Evolutionary conservation across 2,329 filamentous ascomycete genomes (phyloP), one percentile per base, ranked within the genome.

Genomic region (Trichoderma hamatum): DNA sequence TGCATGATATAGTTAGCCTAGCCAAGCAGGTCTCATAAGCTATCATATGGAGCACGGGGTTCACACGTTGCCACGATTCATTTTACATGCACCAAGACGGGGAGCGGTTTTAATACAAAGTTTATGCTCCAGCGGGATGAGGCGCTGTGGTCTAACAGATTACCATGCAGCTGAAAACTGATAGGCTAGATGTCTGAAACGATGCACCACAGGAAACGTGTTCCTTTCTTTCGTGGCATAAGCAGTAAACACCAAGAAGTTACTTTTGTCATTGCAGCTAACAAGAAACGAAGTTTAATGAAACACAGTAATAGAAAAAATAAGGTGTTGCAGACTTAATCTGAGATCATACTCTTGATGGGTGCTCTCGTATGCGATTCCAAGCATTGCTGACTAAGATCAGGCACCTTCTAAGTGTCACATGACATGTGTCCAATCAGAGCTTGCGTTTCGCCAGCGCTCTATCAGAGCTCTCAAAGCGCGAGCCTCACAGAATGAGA

Each of bases 391-490:
- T 68, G 58, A 68, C 66, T 68, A 68, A 62, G 66, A 3, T 5
- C 3, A 16, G 21, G 4, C 26, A 11, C 46, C 21, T 36, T 68
- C 10, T 3, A 1, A 51, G 34, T 24, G 6, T 68, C 66, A 68
- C 66, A 68, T 68, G 66, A 68, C 66, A 46, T 26, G n/a, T 36
- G 46, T n/a, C 66, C 66, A 68, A 68, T 68, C 66, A 68, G 3
- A 28, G 34, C 49, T 10, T 26, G 16, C 10, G 11, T 14, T 49
- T 68, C 66, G 28, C 49, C 56, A 30, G 28, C 58, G 51, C 51
- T 68, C 36, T 67, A 58, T 49, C 63, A 55, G 51, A 55, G 63
- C 63, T 59, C 65, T 61, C 39, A 52, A 67, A 56, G 55, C 65
- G 65, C 65, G 56, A 49, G 32, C 46, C 34, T 67, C 43, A 43